phyloP scores from a whole-genome alignment of 176 grass and related monocot species.

The Carex scoparia region DNA sequence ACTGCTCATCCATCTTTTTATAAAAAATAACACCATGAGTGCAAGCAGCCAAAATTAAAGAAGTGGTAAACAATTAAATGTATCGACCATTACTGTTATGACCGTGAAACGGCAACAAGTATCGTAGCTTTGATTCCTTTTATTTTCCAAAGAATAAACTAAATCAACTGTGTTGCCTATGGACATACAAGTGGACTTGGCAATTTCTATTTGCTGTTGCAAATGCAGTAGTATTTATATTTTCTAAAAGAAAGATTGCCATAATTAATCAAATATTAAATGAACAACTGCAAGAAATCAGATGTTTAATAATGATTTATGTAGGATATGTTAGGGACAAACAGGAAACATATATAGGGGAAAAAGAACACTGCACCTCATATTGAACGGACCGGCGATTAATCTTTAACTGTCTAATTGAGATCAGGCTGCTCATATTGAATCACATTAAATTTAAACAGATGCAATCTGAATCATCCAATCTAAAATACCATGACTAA shows the following conservation, averaged over 20 bases:
- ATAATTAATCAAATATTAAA: background rate
- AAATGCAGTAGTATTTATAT: background rate
- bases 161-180: too few species aligned
- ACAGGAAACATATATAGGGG: background rate
- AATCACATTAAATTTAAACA: background rate
- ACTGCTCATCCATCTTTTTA: background rate
- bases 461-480: background rate
- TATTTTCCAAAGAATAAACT: too few species aligned
- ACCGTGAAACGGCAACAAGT: too few species aligned
- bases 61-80: too few species aligned
- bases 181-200: too few species aligned
- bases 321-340: background rate
- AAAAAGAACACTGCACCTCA: background rate
- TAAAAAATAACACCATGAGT: too few species aligned
- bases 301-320: background rate
- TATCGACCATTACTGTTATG: too few species aligned
- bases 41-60: too few species aligned
- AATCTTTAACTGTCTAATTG: background rate
- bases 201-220: too few species aligned
- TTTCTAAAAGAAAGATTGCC: background rate
- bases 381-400: background rate
- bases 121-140: too few species aligned
- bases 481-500: background rate
- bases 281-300: background rate
- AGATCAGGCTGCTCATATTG: background rate